A percentile compares a stretch with the other conserved stretches of the same genome.
Evolutionary conservation across 2,329 filamentous ascomycete species (phyloP).

Genomic region (Pyricularia grisea): DNA sequence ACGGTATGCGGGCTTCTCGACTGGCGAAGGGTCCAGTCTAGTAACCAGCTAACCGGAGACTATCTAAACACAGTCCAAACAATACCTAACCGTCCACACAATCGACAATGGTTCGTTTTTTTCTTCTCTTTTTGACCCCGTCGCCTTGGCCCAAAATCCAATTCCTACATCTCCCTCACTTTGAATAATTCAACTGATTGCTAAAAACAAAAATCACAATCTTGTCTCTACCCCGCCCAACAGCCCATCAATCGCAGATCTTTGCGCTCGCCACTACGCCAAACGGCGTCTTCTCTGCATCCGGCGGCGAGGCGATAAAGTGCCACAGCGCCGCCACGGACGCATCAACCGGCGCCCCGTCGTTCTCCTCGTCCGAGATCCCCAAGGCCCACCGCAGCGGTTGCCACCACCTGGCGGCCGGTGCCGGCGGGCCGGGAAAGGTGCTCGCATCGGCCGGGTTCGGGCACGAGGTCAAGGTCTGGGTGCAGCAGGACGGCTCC

Average conservation of each 20-base stretch:
- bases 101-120: conserved; percentile 63
- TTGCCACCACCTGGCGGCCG: conserved; percentile 78
- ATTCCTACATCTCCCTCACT: not conserved
- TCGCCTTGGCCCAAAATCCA: conserved; percentile 19
- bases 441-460: conserved; percentile 80
- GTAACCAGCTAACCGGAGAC: conserved; percentile 1
- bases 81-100: conserved; percentile 91
- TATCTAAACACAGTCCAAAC: conserved; percentile 67
- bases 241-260: conserved; percentile 77
- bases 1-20: not conserved
- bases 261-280: conserved; percentile 73
- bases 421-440: conserved; percentile 50
- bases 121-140: not conserved
- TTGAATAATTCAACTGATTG: not conserved
- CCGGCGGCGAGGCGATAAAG: conserved; percentile 73
- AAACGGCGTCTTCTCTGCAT: conserved; percentile 68
- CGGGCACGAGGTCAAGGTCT: conserved; percentile 78
- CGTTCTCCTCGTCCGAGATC: conserved; percentile 52
- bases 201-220: conserved; percentile 5
- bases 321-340: conserved; percentile 65
- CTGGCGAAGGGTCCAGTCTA: not conserved
- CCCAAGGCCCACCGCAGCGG: conserved; percentile 75
- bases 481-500: conserved; percentile 56
- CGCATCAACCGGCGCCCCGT: conserved; percentile 54
- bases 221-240: conserved; percentile 6